These are phyloP conservation scores for Colletotrichum lupini DNA, from an alignment of 2,329 filamentous ascomycete genomes.

Conservation along the genomic window DNA sequence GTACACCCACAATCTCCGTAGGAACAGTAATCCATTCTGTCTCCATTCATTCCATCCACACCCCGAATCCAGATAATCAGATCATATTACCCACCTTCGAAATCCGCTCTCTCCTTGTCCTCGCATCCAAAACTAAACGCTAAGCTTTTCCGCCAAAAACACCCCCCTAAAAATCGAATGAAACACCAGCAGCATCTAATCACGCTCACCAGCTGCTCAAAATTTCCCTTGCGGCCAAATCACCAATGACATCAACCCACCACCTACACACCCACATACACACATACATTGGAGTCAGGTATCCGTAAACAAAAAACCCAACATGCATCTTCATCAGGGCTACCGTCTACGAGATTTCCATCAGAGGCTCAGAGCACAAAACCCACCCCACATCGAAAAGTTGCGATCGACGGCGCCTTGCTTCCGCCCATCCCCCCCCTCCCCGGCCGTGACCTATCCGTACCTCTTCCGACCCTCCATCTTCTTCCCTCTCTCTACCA, in stretches of 20 bases:
- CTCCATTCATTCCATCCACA: neutral
- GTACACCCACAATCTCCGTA: neutral
- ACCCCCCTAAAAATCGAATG: neutral
- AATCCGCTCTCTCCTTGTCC: neutral
- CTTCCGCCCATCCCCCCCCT: neutral
- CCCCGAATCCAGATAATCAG: neutral
- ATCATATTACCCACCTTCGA: neutral
- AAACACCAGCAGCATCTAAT: neutral
- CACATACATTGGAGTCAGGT: too few species aligned
- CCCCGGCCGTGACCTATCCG: neutral
- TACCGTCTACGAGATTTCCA: too few species aligned
- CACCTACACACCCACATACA: too few species aligned
- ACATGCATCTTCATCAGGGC: too few species aligned
- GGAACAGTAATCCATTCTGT: too few species aligned
- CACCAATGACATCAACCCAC: neutral
- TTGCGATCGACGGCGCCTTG: neutral
- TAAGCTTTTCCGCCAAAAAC: neutral
- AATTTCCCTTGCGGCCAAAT: neutral
- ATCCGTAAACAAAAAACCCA: too few species aligned
- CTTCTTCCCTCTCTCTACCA: neutral
- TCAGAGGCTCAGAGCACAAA: too few species aligned
- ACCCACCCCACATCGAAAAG: neutral
- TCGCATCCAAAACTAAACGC: neutral
- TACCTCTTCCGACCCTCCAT: slow-evolving; percentile 5
- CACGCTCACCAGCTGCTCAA: too few species aligned